These are phyloP conservation scores for Halteria grandinella DNA, from an alignment of 73 alveolate genomes.

Conservation along the genomic window DNA sequence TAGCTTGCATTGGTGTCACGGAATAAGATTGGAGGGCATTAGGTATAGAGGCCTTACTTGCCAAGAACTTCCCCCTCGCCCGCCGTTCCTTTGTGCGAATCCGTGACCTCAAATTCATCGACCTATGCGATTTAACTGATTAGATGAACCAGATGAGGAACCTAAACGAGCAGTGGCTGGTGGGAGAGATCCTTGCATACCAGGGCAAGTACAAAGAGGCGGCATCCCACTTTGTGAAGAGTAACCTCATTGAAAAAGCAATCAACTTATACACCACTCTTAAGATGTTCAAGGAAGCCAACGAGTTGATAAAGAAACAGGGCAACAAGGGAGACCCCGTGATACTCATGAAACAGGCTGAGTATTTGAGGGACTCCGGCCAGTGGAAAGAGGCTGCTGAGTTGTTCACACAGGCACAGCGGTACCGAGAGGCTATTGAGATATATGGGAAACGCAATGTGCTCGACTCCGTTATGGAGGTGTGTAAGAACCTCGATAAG, in stretches of 20 bases:
- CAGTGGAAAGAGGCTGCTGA: slow-evolving; percentile 92
- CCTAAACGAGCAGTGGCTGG: slow-evolving; percentile 77
- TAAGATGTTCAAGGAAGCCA: slow-evolving; percentile 92
- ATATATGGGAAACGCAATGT: slow-evolving; percentile 88
- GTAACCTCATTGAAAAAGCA: slow-evolving; percentile 85
- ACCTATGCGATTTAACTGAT: slow-evolving; percentile 82
- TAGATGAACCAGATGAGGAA: slow-evolving; percentile 79
- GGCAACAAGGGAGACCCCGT: slow-evolving; percentile 58
- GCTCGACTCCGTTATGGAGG: slow-evolving; percentile 89
- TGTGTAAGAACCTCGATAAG: slow-evolving; percentile 85
- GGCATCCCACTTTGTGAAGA: slow-evolving; percentile 77
- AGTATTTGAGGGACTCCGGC: slow-evolving; percentile 81
- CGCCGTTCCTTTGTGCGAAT: slow-evolving; percentile 89
- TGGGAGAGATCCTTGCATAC: slow-evolving; percentile 90
- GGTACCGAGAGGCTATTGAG: slow-evolving; percentile 90
- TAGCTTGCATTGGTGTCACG: slow-evolving; percentile 98
- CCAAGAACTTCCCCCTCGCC: slow-evolving; percentile 88
- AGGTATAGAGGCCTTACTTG: slow-evolving; percentile 93
- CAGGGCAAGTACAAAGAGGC: slow-evolving; percentile 95
- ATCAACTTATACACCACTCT: slow-evolving; percentile 88
- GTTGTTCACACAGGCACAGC: slow-evolving; percentile 77
- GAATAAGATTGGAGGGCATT: slow-evolving; percentile 97
- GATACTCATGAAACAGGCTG: slow-evolving; percentile 82
- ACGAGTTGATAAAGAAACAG: slow-evolving; percentile 72
- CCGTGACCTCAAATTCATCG: slow-evolving; percentile 92